These are phyloP conservation scores for Austroboletus novae-zelandiae DNA, from an alignment of 1,284 basidiomycete species.

Conservation along the genomic window DNA sequence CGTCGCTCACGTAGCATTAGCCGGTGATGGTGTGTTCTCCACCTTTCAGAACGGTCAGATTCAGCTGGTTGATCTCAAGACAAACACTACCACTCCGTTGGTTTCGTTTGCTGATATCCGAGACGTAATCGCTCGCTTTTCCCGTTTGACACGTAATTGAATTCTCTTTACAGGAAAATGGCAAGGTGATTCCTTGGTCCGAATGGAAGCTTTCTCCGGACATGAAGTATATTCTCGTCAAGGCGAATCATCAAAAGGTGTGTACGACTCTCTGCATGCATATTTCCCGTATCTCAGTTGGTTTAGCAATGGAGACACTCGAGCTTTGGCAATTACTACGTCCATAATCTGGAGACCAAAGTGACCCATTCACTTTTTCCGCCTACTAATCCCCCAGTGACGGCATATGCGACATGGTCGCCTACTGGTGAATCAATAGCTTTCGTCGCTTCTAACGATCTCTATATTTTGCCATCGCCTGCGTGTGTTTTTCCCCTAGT, in stretches of 20 bases:
- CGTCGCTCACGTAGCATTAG: conserved; percentile 39
- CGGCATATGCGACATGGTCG: conserved; percentile 82
- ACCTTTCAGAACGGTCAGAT: conserved; percentile 60
- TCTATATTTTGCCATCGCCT: conserved; percentile 73
- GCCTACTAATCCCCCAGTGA: conserved; percentile 64
- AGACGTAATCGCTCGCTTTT: conserved; percentile 48
- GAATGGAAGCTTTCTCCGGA: conserved; percentile 84
- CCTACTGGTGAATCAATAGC: conserved; percentile 81
- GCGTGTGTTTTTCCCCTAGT: conserved; percentile 36
- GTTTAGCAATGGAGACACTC: conserved; percentile 90
- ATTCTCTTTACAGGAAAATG: conserved; percentile 48
- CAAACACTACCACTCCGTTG: conserved; percentile 65
- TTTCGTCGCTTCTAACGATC: conserved; percentile 79
- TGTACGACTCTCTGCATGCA: neutral
- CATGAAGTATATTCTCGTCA: conserved; percentile 82
- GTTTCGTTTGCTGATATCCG: conserved; percentile 57
- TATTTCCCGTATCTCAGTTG: neutral
- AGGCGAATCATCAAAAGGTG: conserved; percentile 73
- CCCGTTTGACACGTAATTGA: neutral
- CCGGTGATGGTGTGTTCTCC: conserved; percentile 89
- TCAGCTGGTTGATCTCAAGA: conserved; percentile 74
- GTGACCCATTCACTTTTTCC: conserved; percentile 67
- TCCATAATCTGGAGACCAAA: conserved; percentile 64
- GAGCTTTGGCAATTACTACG: conserved; percentile 84
- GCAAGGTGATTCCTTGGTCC: conserved; percentile 49